Evolutionary conservation across 805 yeast genomes (phyloP), one percentile per base, ranked within the genome.

Genomic region (Yarrowia divulgata): DNA sequence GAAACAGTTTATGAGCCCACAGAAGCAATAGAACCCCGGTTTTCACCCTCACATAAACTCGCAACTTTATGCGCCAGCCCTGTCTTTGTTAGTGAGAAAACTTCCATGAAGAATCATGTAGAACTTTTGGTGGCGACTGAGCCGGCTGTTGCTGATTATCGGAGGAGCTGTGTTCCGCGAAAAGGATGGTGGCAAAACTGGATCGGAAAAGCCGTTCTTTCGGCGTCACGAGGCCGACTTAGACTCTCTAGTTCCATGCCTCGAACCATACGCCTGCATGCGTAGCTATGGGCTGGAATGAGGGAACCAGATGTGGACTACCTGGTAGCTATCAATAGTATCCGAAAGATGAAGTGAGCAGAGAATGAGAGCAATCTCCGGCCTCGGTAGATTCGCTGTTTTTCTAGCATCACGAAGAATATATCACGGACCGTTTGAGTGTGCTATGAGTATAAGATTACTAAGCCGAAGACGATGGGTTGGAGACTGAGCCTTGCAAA

Each of bases 41-140:
- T 14, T 29, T 29, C n/a, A 23, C 35, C 8, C n/a, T 14, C 14
- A 6, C 16, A 7, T 48, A 14, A 29, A 13, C 34, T 8, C 29
- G 14, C 8, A 48, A 48, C 52, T 8, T 48, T 48, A 48, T 29
- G 35, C 52, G 35, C 52, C 52, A 48, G 52, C 52, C 35, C 18
- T 23, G 35, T 48, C 34, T 29, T 48, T 48, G 52, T 48, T 5
- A 9, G 13, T 10, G 32, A 14, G 8, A 18, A 19, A 48, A 48
- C 14, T 19, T 48, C 35, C 7, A 48, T 35, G 9, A 18, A 9
- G 52, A 48, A 48, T 48, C 13, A 8, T 0, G 12, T 3, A 14
- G 52, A 23, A 48, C 7, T 4, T 29, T 48, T 18, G 16, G 29
- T 48, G 52, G 52, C 14, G 29, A 48, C 1, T 18, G 13, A 29